phyloP scores from a whole-genome alignment of 1,139 yeast genomes.

The Geotrichum restrictum region DNA sequence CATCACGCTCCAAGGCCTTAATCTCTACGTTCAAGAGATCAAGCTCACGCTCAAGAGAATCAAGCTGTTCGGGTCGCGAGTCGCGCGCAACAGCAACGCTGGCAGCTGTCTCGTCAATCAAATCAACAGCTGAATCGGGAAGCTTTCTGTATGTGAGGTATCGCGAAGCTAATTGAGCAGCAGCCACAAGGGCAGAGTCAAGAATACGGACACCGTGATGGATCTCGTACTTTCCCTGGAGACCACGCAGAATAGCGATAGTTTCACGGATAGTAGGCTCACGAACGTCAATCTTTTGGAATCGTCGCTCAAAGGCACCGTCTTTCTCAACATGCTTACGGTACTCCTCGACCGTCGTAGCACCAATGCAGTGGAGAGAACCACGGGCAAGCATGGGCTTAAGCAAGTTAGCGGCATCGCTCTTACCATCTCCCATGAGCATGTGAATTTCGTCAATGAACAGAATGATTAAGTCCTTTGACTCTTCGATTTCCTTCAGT shows the following conservation, averaged over 20 bases:
- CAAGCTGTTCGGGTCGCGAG: slow-evolving; percentile 95
- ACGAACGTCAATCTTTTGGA: slow-evolving; percentile 92
- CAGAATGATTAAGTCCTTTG: slow-evolving; percentile 77
- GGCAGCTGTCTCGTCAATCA: slow-evolving; percentile 95
- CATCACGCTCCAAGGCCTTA: slow-evolving; percentile 94
- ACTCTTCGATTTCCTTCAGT: slow-evolving; percentile 83
- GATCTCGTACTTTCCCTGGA: slow-evolving; percentile 92
- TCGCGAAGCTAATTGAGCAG: slow-evolving; percentile 92
- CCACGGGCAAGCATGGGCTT: slow-evolving; percentile 98
- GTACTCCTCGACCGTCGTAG: slow-evolving; percentile 93
- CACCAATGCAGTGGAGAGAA: slow-evolving; percentile 93
- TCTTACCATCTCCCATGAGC: slow-evolving; percentile 97
- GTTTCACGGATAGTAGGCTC: slow-evolving; percentile 93
- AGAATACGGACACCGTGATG: slow-evolving; percentile 97
- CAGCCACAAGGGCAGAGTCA: slow-evolving; percentile 90
- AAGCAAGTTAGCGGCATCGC: slow-evolving; percentile 91
- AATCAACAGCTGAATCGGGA: slow-evolving; percentile 96
- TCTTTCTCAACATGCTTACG: slow-evolving; percentile 90
- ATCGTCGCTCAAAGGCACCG: slow-evolving; percentile 98
- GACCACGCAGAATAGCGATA: slow-evolving; percentile 91
- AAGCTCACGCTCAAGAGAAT: slow-evolving; percentile 84
- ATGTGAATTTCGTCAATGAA: slow-evolving; percentile 97
- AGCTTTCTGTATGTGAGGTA: slow-evolving; percentile 91
- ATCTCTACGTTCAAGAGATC: slow-evolving; percentile 92
- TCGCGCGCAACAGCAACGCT: slow-evolving; percentile 97